Evolutionary conservation across 306 rosid genomes (phyloP).

Genomic region (Vachellia pachyceras): DNA sequence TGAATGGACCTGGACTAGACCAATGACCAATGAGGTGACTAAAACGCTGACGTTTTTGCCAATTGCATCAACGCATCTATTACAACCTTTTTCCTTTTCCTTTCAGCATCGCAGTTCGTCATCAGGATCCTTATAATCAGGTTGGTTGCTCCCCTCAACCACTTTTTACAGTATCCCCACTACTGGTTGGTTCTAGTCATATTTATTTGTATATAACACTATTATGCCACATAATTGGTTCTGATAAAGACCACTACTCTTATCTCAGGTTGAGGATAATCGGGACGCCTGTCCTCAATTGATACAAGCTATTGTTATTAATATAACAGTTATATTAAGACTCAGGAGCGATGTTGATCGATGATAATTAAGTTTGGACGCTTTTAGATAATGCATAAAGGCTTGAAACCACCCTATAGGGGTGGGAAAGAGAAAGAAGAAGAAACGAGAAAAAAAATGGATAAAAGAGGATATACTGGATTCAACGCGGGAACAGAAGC

Average conservation of each 20-base stretch:
- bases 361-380: not conserved
- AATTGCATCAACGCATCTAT: not conserved
- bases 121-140: constrained; percentile 26
- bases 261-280: not conserved
- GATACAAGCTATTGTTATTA: not conserved
- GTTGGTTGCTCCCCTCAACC: not conserved
- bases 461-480: not conserved
- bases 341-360: not conserved
- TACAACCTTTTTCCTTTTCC: constrained; percentile 7
- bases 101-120: constrained; percentile 30
- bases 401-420: too few species aligned
- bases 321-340: not conserved
- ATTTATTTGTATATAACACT: not conserved
- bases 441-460: not conserved
- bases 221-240: not conserved
- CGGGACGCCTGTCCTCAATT: not conserved
- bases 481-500: constrained; percentile 11
- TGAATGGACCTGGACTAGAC: not conserved
- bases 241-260: not conserved
- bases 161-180: not conserved
- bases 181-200: not conserved
- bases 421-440: not conserved
- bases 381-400: too few species aligned
- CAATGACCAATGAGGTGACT: not conserved
- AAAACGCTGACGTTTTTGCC: constrained; percentile 2